Conservation (phyloP, 2,329 filamentous ascomycete species). For the Microdochium bolleyi region DNA sequence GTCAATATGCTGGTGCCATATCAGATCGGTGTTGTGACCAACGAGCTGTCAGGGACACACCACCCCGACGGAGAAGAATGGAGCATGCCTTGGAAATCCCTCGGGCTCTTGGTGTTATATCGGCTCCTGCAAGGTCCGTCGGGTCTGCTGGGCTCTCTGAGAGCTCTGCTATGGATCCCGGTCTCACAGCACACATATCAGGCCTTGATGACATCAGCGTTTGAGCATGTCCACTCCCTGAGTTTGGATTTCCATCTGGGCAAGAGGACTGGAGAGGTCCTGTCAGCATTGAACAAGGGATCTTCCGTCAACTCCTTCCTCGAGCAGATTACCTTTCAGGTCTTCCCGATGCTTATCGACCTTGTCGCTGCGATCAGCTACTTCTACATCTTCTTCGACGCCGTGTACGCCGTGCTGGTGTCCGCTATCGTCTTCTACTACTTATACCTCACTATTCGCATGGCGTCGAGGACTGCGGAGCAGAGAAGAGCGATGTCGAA, state of each 20-base stretch:
- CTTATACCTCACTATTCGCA: constrained; percentile 89
- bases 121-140: constrained; percentile 83
- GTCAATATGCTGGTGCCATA: constrained; percentile 82
- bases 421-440: constrained; percentile 91
- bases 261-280: constrained; percentile 92
- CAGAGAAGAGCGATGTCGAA: constrained; percentile 93
- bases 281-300: constrained; percentile 93
- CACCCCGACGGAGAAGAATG: constrained; percentile 36
- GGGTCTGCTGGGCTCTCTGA: constrained; percentile 73
- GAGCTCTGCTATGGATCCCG: constrained; percentile 88
- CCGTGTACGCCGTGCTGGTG: constrained; percentile 84
- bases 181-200: constrained; percentile 96
- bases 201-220: constrained; percentile 86
- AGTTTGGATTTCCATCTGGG: constrained; percentile 95
- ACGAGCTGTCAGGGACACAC: constrained; percentile 49
- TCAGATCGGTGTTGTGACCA: constrained; percentile 74
- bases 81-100: constrained; percentile 63
- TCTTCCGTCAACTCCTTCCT: constrained; percentile 94
- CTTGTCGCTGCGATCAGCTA: constrained; percentile 77
- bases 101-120: constrained; percentile 69
- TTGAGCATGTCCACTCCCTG: constrained; percentile 92
- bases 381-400: constrained; percentile 72
- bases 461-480: constrained; percentile 88
- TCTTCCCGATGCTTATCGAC: constrained; percentile 91
- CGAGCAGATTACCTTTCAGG: constrained; percentile 92